Percentiles rank a stretch among this genome's conserved stretches.
phyloP scores from a whole-genome alignment of 2,329 filamentous ascomycete genomes.

The Sordariomycetes sp. region DNA sequence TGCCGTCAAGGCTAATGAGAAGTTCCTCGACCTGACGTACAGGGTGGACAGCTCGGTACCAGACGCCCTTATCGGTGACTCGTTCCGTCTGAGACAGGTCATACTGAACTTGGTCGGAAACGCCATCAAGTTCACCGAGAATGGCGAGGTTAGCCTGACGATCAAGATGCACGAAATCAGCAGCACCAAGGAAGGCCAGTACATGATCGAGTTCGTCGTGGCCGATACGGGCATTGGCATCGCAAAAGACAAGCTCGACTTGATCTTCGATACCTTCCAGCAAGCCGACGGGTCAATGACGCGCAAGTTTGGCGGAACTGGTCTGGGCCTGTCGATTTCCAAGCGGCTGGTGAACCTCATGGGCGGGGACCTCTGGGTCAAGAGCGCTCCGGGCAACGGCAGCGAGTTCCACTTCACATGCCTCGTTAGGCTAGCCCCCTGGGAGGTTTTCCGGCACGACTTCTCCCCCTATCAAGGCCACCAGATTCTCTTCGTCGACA shows the following conservation, averaged over 20 bases:
- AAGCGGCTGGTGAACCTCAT: constrained; percentile 91
- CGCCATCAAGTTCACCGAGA: constrained; percentile 97
- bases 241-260: constrained; percentile 83
- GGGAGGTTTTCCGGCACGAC: constrained; percentile 61
- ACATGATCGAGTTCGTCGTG: constrained; percentile 91
- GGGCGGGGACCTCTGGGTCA: constrained; percentile 94
- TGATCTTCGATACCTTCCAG: constrained; percentile 98
- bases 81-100: constrained; percentile 91
- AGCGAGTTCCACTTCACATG: constrained; percentile 97
- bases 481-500: constrained; percentile 89
- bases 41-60: constrained; percentile 88
- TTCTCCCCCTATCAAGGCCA: constrained; percentile 87
- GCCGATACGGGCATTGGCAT: constrained; percentile 96
- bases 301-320: constrained; percentile 89
- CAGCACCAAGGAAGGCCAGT: constrained; percentile 61
- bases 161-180: constrained; percentile 58
- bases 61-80: constrained; percentile 91
- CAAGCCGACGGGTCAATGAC: constrained; percentile 97
- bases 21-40: constrained; percentile 85
- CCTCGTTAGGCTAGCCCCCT: constrained; percentile 72
- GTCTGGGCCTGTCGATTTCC: constrained; percentile 87
- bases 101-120: constrained; percentile 96
- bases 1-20: constrained; percentile 95
- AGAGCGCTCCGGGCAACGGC: constrained; percentile 81
- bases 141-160: constrained; percentile 90